Evolutionary conservation across 2,329 filamentous ascomycete genomes (phyloP).

Genomic region (Pseudocercospora fijiensis): DNA sequence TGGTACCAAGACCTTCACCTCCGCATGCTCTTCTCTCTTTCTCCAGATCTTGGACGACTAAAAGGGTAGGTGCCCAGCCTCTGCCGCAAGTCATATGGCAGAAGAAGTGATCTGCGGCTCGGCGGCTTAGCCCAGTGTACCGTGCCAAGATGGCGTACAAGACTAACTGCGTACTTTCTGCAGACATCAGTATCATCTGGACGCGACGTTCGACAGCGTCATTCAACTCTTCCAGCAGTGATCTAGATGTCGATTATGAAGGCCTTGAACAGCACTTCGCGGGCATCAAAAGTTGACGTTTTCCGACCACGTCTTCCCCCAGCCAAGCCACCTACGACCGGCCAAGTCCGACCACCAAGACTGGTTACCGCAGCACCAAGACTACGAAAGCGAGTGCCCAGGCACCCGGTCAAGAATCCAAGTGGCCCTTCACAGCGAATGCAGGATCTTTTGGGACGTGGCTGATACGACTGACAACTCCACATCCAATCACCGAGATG

Average conservation of each 20-base stretch:
- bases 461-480: neutral
- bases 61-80: neutral
- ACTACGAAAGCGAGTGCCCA: constrained; percentile 7
- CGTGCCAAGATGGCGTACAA: neutral
- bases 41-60: neutral
- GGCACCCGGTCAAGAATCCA: constrained; percentile 1
- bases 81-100: neutral
- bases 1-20: constrained; percentile 9
- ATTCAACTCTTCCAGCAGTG: too few relatives aligned
- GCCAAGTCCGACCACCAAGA: constrained; percentile 14
- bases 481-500: constrained; percentile 10
- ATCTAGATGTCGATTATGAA: too few relatives aligned
- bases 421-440: neutral
- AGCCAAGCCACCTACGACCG: neutral
- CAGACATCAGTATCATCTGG: neutral
- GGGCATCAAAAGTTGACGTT: neutral
- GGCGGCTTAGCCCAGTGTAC: constrained; percentile 10
- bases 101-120: constrained; percentile 13
- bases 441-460: constrained; percentile 1
- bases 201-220: neutral
- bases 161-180: neutral
- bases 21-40: constrained; percentile 6
- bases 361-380: constrained; percentile 10
- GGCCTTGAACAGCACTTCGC: neutral
- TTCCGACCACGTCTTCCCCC: neutral